A percentile compares a stretch with the other conserved stretches of the same genome.
Evolutionary conservation across 2,329 filamentous ascomycete genomes (phyloP).

Genomic region (Penicillium oxalicum): DNA sequence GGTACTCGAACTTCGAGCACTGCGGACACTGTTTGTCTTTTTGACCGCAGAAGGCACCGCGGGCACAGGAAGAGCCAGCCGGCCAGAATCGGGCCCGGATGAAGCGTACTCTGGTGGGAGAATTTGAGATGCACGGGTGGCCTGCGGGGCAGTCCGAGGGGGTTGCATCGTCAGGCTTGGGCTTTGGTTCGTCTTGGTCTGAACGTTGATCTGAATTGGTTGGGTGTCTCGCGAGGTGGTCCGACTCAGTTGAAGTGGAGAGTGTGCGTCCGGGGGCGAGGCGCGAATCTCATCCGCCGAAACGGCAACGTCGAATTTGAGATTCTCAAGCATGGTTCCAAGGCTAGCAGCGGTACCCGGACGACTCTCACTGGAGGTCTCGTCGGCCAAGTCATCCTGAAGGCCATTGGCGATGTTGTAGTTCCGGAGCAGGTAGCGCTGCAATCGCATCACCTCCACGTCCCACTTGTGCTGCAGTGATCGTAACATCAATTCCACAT

Average conservation of each 20-base stretch:
- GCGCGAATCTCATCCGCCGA: constrained; percentile 23
- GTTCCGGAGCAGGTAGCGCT: constrained; percentile 43
- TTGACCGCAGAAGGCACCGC: constrained; percentile 22
- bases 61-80: constrained; percentile 29
- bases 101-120: constrained; percentile 21
- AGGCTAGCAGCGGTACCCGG: constrained; percentile 35
- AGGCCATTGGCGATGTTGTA: constrained; percentile 39
- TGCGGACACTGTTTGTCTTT: constrained; percentile 33
- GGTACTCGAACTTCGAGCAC: constrained; percentile 33
- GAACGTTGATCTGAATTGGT: constrained; percentile 3
- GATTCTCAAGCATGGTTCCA: constrained; percentile 34
- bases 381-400: constrained; percentile 22
- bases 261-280: constrained; percentile 13
- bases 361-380: constrained; percentile 33
- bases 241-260: constrained; percentile 10
- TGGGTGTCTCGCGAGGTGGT: constrained; percentile 13
- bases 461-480: constrained; percentile 45
- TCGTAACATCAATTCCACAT: constrained; percentile 37
- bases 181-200: constrained; percentile 13
- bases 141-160: constrained; percentile 26
- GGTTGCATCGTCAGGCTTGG: constrained; percentile 17
- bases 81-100: constrained; percentile 17
- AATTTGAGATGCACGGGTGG: constrained; percentile 20
- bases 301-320: constrained; percentile 32
- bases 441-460: constrained; percentile 37